phyloP scores from a whole-genome alignment of 306 rosid genomes.

The Medicago arabica region DNA sequence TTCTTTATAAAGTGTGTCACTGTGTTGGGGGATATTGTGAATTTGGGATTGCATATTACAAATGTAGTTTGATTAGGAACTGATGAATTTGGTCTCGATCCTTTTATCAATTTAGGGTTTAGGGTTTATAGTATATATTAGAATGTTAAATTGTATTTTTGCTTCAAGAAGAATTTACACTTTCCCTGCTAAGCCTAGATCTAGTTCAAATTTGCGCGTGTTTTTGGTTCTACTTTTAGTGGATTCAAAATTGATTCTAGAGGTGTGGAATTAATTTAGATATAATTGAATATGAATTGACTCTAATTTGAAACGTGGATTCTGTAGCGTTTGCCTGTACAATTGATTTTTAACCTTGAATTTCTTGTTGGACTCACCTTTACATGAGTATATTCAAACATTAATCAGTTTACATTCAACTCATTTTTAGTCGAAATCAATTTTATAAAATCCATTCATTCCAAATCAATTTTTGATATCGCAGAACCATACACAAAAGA shows the following conservation, averaged over 20 bases:
- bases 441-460: background rate
- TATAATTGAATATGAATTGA: background rate
- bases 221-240: background rate
- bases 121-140: background rate
- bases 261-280: no score
- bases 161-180: background rate
- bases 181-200: background rate
- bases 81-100: background rate
- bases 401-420: background rate
- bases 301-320: no score
- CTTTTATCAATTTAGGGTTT: constrained; percentile 1
- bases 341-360: no score
- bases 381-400: background rate
- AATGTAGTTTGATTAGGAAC: background rate
- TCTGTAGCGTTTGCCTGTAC: background rate
- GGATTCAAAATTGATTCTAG: background rate
- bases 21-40: background rate
- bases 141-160: background rate
- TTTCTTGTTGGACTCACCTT: background rate
- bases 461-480: background rate
- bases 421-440: background rate
- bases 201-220: background rate
- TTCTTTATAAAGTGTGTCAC: background rate
- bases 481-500: background rate
- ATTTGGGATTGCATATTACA: constrained; percentile 15